Evolutionary conservation across 2,329 filamentous ascomycete species (phyloP), one percentile per base, ranked within the genome.

Genomic region (Fusarium transvaalense): DNA sequence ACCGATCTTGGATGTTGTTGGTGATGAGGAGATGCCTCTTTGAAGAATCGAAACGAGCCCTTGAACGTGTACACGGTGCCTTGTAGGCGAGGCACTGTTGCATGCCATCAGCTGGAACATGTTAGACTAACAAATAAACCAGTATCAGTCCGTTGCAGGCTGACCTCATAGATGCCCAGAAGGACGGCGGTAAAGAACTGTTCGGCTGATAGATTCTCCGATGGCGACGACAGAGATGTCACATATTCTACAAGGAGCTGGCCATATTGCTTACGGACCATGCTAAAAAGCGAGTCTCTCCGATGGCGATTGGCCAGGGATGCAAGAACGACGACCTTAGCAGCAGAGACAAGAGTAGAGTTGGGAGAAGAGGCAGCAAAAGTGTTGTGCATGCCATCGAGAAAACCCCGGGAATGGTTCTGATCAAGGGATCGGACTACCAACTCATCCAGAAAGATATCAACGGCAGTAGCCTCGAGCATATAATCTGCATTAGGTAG

Each of bases 341-440:
- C 59, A 19, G 59, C 59, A 25, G 56, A 31, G 25, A 61, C 25
- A 9, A 61, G 13, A 5, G 57, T 54, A 3, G 59, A 61, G 3
- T 13, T 25, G 2, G 59, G 23, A 15, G 34, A 2, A 7, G 57
- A 61, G 1, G 29, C 38, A 19, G 46, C 46, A 10, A 61, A 61
- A 4, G 38, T 41, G 31, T 25, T 15, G 10, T 61, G 59, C 56
- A 61, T 61, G 1, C 59, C 59, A 41, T 61, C 59, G 2, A 61
- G 45, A 10, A 61, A 61, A 3, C 59, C 59, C 2, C 56, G 45
- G 5, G 59, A 61, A n/a, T 61, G 17, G 4, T 14, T 54, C 4
- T 38, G 23, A 31, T 61, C 46, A 1, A 37, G 39, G 4, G 59
- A 46, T 1, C 14, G 56, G 0, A 61, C 56, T 4, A 61, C 59